Conservation (phyloP, 371 early-diverging fungal genomes). For the Actinomucor elegans region DNA sequence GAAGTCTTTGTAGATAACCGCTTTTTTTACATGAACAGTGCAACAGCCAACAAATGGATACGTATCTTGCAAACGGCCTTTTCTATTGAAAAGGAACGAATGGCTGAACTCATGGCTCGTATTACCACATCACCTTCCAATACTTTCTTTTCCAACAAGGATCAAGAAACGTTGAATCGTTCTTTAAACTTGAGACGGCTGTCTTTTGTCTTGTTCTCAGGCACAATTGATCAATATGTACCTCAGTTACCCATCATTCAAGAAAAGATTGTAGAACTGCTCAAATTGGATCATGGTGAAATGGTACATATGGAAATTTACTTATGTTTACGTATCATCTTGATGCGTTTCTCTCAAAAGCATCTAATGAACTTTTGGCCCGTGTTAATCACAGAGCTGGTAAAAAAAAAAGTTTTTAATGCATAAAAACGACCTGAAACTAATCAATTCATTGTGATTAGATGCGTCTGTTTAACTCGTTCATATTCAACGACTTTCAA, state of each 20-base stretch:
- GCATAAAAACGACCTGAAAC: too few species aligned
- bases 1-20: slow-evolving; percentile 73
- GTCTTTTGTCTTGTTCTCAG: slow-evolving; percentile 79
- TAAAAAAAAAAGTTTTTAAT: too few species aligned
- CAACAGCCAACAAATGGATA: slow-evolving; percentile 63
- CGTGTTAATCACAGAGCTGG: slow-evolving; percentile 83
- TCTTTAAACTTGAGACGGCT: slow-evolving; percentile 73
- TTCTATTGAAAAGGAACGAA: slow-evolving; percentile 71
- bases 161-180: slow-evolving; percentile 74
- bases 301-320: slow-evolving; percentile 83
- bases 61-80: slow-evolving; percentile 66
- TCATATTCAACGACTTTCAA: slow-evolving; percentile 47
- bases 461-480: slow-evolving; percentile 62
- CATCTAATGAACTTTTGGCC: slow-evolving; percentile 91
- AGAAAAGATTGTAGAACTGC: slow-evolving; percentile 86
- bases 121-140: slow-evolving; percentile 72
- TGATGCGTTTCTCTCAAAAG: slow-evolving; percentile 76
- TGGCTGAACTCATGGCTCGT: slow-evolving; percentile 71
- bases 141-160: slow-evolving; percentile 80
- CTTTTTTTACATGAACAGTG: slow-evolving; percentile 67
- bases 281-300: slow-evolving; percentile 69
- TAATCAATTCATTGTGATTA: too few species aligned
- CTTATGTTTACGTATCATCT: slow-evolving; percentile 77
- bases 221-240: slow-evolving; percentile 76
- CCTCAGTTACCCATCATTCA: slow-evolving; percentile 80